Conservation (phyloP, 2,329 filamentous ascomycete genomes). For the Penicillium expansum region DNA sequence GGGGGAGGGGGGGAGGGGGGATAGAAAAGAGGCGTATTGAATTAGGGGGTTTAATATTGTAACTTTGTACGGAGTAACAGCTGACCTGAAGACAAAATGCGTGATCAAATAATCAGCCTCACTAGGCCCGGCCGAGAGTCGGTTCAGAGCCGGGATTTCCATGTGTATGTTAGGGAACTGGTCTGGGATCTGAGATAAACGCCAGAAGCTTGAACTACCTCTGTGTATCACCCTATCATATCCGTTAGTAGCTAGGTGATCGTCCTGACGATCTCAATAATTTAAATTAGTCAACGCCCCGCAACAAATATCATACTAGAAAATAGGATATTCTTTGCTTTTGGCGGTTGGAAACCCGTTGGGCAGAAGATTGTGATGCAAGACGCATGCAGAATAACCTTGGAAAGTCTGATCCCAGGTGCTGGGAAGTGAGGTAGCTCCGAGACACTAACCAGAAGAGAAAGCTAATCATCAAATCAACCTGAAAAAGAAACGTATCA, state of each 20-base stretch:
- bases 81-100: too few species aligned
- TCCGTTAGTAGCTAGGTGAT: conserved; percentile 11
- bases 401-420: background rate
- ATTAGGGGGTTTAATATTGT: too few species aligned
- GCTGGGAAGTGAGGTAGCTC: background rate
- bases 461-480: background rate
- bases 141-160: background rate
- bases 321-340: background rate
- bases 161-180: too few species aligned
- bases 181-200: conserved; percentile 3
- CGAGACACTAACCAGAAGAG: background rate
- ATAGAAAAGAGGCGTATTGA: background rate
- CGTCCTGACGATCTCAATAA: conserved; percentile 21
- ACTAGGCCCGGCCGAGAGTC: background rate
- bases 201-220: conserved; percentile 15
- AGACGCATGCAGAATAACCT: background rate
- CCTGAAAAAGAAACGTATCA: background rate
- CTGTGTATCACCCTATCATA: conserved; percentile 1
- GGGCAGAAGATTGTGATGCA: background rate
- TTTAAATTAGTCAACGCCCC: conserved; percentile 2
- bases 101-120: conserved; percentile 19
- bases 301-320: background rate
- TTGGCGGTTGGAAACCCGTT: background rate
- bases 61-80: too few species aligned
- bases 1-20: too few species aligned